phyloP scores from a whole-genome alignment of 306 rosid species.

The Quercus aquifolioides region DNA sequence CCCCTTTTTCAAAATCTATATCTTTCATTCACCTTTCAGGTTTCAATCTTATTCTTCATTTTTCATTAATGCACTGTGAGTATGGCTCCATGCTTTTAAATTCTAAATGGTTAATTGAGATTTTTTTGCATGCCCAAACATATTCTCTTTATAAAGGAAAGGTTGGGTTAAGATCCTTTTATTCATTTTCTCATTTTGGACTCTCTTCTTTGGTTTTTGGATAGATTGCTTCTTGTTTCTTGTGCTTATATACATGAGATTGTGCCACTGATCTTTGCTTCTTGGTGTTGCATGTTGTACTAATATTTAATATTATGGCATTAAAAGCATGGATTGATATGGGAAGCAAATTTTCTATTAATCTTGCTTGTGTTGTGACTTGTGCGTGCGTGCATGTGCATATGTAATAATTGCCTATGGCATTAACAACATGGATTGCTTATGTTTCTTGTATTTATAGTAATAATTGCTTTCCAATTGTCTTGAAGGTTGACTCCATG shows the following conservation, averaged over 20 bases:
- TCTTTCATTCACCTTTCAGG: neutral
- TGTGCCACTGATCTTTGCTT: neutral
- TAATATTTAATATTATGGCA: neutral
- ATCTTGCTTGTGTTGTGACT: neutral
- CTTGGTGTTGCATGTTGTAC: neutral
- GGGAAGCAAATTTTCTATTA: neutral
- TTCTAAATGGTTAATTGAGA: neutral
- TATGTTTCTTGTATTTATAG: too few species aligned
- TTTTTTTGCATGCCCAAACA: neutral
- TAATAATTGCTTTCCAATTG: too few species aligned
- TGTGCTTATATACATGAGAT: neutral
- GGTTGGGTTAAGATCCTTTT: neutral
- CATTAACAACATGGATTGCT: too few species aligned
- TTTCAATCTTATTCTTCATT: neutral
- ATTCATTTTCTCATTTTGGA: neutral
- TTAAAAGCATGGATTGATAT: constrained; percentile 1
- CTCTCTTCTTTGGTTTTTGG: neutral
- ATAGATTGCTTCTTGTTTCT: neutral
- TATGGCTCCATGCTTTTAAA: neutral
- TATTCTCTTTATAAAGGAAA: neutral
- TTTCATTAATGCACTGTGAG: neutral
- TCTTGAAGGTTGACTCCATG: too few species aligned
- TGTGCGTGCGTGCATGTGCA: neutral
- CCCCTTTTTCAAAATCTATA: neutral
- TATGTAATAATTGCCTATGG: neutral